A percentile compares a stretch with the other conserved stretches of the same genome.
These are phyloP conservation scores for Cydonia oblonga DNA, from an alignment of 331 rosid genomes.

Conservation along the genomic window DNA sequence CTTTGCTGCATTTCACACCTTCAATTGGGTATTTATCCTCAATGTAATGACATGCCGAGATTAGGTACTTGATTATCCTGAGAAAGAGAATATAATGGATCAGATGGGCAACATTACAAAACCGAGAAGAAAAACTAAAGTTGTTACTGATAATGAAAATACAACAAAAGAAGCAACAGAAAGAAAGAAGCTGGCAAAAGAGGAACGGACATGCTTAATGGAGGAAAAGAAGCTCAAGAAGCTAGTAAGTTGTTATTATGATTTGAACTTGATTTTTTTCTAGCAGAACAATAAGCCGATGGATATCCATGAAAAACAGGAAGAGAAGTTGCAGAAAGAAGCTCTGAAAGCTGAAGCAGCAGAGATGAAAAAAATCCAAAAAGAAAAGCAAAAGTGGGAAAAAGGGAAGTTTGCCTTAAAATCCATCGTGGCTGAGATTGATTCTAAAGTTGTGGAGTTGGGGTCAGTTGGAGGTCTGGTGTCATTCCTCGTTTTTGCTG, in stretches of 20 bases:
- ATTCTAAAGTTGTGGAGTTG: constrained; percentile 72
- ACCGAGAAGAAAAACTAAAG: constrained; percentile 20
- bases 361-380: constrained; percentile 59
- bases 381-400: constrained; percentile 82
- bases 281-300: constrained; percentile 8
- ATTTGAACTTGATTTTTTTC: constrained; percentile 2
- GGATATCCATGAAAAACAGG: constrained; percentile 31
- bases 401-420: constrained; percentile 77
- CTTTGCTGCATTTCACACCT: neutral
- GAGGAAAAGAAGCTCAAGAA: constrained; percentile 70
- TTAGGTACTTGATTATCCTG: constrained; percentile 30
- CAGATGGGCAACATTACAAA: constrained; percentile 25
- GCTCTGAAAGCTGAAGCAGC: constrained; percentile 86
- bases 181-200: constrained; percentile 56
- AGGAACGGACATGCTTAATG: constrained; percentile 57
- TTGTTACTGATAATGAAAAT: constrained; percentile 17
- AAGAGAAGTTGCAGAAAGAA: constrained; percentile 68
- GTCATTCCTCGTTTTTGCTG: neutral
- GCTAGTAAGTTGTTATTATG: constrained; percentile 41
- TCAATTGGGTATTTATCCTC: neutral
- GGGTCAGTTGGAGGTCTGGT: constrained; percentile 79
- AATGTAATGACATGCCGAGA: neutral
- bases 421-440: constrained; percentile 78
- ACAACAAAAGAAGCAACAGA: constrained; percentile 15
- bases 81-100: constrained; percentile 29